Percentiles rank a stretch among this genome's conserved stretches.
phyloP scores from a whole-genome alignment of 768 basidiomycete genomes.

The Porphyrellus cyaneotinctus region DNA sequence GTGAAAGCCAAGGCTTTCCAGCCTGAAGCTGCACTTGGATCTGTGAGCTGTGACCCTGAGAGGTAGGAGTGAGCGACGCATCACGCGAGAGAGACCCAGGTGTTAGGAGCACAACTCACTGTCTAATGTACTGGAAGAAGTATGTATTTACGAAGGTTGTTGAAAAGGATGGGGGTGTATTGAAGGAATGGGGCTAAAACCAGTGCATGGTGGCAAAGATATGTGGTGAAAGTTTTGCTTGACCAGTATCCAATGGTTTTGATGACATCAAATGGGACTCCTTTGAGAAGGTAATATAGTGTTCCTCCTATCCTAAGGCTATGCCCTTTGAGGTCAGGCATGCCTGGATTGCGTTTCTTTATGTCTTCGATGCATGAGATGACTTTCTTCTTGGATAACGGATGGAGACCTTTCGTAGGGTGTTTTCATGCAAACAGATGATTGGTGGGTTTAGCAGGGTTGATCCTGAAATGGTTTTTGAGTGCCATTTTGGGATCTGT shows the following conservation, averaged over 20 bases:
- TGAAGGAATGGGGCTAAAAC: background rate
- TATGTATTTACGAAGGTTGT: background rate
- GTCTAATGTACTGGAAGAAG: background rate
- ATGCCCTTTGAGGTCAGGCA: constrained; percentile 1
- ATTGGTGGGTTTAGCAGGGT: background rate
- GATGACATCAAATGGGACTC: background rate
- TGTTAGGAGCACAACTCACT: background rate
- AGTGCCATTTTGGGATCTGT: background rate
- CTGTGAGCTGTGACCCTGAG: background rate
- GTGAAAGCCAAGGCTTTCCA: too few species aligned
- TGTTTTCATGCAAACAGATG: constrained; percentile 8
- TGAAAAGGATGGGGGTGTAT: background rate
- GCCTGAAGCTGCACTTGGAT: background rate
- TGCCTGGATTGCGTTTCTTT: background rate
- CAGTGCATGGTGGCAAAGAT: background rate
- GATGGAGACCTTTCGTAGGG: background rate
- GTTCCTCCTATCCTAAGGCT: background rate
- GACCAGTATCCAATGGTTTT: background rate
- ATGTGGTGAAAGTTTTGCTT: background rate
- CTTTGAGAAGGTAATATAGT: background rate
- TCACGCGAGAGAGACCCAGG: background rate
- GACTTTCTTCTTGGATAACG: background rate
- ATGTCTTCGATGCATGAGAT: background rate
- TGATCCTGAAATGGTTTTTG: background rate
- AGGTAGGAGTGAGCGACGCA: background rate